A percentile compares a stretch with the other conserved stretches of the same genome.
phyloP scores from a whole-genome alignment of 176 grass and related monocot genomes.

The Avena atlantica region DNA sequence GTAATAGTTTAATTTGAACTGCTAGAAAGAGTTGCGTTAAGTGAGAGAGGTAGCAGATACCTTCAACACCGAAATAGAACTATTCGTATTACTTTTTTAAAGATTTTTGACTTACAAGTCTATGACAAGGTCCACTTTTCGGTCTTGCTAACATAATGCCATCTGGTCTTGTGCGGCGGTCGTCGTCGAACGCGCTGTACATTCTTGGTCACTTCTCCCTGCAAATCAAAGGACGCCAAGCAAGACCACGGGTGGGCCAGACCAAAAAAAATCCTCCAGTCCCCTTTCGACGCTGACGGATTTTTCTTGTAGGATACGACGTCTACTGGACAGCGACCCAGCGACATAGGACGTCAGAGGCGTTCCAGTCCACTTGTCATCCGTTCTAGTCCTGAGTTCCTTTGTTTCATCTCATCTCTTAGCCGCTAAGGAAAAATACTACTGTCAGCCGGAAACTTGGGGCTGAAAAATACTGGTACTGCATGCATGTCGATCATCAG shows the following conservation, averaged over 20 bases:
- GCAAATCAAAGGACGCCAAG: too few species aligned
- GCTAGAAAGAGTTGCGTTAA: too few species aligned
- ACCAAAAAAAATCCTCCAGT: background rate
- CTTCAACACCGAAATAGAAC: too few species aligned
- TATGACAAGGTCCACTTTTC: too few species aligned
- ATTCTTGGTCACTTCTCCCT: background rate
- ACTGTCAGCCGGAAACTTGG: background rate
- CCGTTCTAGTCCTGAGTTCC: background rate
- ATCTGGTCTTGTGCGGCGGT: too few species aligned
- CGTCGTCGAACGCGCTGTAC: background rate
- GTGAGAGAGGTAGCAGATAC: too few species aligned
- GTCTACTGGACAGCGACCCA: background rate
- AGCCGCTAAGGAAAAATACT: conserved; percentile 11
- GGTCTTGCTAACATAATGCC: too few species aligned
- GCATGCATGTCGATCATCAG: too few species aligned
- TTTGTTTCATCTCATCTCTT: conserved; percentile 15
- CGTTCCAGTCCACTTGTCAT: background rate
- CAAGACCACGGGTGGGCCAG: background rate
- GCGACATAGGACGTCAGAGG: background rate
- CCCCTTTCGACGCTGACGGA: background rate
- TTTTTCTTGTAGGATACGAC: background rate
- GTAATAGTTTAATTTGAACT: too few species aligned
- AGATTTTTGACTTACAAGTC: too few species aligned
- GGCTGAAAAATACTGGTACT: too few species aligned
- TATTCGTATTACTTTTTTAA: too few species aligned